Evolutionary conservation across 768 basidiomycete genomes (phyloP).

Genomic region (Coprinopsis marcescibilis): DNA sequence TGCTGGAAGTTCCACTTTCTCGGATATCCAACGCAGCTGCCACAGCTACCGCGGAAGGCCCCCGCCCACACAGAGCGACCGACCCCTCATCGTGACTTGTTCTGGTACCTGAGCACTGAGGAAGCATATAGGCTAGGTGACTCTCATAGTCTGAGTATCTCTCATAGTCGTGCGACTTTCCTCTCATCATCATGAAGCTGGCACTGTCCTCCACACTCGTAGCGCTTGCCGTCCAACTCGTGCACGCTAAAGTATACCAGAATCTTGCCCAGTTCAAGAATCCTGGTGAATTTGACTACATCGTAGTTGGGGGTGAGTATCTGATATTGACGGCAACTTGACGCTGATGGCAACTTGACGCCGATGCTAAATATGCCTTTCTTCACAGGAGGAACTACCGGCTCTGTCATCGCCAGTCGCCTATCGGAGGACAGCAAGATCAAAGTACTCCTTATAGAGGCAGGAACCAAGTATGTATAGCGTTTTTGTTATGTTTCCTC

Average conservation of each 20-base stretch:
- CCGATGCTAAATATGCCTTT: background rate
- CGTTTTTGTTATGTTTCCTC: too few relatives aligned
- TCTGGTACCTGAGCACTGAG: too few relatives aligned
- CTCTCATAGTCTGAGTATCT: too few relatives aligned
- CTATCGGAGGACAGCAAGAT: constrained; percentile 18
- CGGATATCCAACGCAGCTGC: too few relatives aligned
- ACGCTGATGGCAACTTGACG: background rate
- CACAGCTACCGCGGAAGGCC: too few relatives aligned
- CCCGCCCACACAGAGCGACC: too few relatives aligned
- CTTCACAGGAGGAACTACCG: constrained; percentile 18
- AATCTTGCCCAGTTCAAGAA: background rate
- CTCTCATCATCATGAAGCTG: background rate
- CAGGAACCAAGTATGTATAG: too few relatives aligned
- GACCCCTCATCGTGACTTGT: too few relatives aligned
- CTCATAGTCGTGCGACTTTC: too few relatives aligned
- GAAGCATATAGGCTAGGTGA: too few relatives aligned
- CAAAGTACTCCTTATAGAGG: background rate
- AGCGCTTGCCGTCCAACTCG: constrained; percentile 1
- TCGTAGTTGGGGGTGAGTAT: constrained; percentile 12
- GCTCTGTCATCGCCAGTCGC: constrained; percentile 22
- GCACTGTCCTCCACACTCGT: background rate
- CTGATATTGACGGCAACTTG: background rate
- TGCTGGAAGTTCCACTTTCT: too few relatives aligned
- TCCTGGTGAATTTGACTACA: constrained; percentile 10
- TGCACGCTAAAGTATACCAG: constrained; percentile 4